Evolutionary conservation across 2,329 filamentous ascomycete species (phyloP), one percentile per base, ranked within the genome.

Genomic region (Didymella exigua): DNA sequence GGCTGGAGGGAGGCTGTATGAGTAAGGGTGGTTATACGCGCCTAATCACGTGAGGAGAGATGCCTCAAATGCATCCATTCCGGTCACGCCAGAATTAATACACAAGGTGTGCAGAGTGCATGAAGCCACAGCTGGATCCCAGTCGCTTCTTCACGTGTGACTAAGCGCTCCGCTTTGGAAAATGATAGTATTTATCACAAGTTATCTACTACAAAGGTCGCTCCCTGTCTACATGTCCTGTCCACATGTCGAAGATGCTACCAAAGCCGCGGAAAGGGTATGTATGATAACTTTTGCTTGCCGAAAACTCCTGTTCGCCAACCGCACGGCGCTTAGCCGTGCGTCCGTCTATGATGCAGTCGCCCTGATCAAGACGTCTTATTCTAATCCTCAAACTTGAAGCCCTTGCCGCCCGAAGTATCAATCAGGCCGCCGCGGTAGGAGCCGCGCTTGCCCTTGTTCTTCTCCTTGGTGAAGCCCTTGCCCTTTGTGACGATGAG

Each of bases 381-480:
- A 3, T 6, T 58, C 61, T 63, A 96, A 69, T 96, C 90, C 2
- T 97, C 92, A 76, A 99, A 99, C 79, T 96, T 97, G 79, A 96
- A 89, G 54, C 90, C 89, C 77, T 93, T 93, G 61, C 89, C 89
- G 18, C 88, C 86, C 13, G 83, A 78, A 48, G 93, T 89, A 73
- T 99, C 93, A 68, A 99, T 96, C 47, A 84, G 77, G 6, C 95
- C 95, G 38, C 95, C 95, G 42, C 89, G 87, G 82, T 96, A 99
- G 63, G 89, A 91, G 45, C 95, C 95, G 66, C 87, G 84, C 73
- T 80, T 79, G 70, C 79, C 78, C 74, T 99, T 99, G 79, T 99
- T 99, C 87, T 99, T 99, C 81, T 98, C 95, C 82, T 99, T 99
- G 56, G 93, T 98, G 78, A 99, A 99, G 4, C 91, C 92, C 80